A percentile compares a stretch with the other conserved stretches of the same genome.
Conservation (phyloP, 1,284 basidiomycete genomes). For the Irpex sp. region DNA sequence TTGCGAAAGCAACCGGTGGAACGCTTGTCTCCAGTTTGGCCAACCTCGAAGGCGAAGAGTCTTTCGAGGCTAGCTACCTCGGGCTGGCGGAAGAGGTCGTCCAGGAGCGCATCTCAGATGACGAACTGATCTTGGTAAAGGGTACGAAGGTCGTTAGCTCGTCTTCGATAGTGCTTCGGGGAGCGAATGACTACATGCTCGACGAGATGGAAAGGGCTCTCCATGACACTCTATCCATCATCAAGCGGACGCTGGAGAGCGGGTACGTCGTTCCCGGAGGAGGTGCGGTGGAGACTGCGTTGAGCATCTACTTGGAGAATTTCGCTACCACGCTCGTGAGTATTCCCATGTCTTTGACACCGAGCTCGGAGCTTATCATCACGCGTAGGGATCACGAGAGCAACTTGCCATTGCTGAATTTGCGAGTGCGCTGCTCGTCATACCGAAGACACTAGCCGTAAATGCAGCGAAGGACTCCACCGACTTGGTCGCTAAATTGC, state of each 20-base stretch:
- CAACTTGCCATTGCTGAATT: constrained; percentile 99
- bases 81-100: constrained; percentile 94
- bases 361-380: constrained; percentile 11
- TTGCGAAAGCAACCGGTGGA: constrained; percentile 96
- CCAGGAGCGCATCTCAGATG: constrained; percentile 97
- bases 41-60: constrained; percentile 97
- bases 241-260: constrained; percentile 97
- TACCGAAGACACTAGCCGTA: constrained; percentile 95
- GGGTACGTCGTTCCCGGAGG: constrained; percentile 96
- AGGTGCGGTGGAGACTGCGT: constrained; percentile 94
- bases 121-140: constrained; percentile 96
- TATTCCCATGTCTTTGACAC: constrained; percentile 12
- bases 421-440: constrained; percentile 88
- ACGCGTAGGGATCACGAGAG: constrained; percentile 85
- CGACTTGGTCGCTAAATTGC: constrained; percentile 94
- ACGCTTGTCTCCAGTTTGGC: constrained; percentile 91
- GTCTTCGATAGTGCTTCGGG: constrained; percentile 89
- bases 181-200: constrained; percentile 99
- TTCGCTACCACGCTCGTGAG: constrained; percentile 95
- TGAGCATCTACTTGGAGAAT: constrained; percentile 98
- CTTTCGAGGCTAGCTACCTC: constrained; percentile 89
- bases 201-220: constrained; percentile 99
- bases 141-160: constrained; percentile 97
- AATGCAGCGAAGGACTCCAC: constrained; percentile 99
- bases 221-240: constrained; percentile 92